phyloP scores from a whole-genome alignment of 148 eudicot genomes.

The Linanthus parryae region DNA sequence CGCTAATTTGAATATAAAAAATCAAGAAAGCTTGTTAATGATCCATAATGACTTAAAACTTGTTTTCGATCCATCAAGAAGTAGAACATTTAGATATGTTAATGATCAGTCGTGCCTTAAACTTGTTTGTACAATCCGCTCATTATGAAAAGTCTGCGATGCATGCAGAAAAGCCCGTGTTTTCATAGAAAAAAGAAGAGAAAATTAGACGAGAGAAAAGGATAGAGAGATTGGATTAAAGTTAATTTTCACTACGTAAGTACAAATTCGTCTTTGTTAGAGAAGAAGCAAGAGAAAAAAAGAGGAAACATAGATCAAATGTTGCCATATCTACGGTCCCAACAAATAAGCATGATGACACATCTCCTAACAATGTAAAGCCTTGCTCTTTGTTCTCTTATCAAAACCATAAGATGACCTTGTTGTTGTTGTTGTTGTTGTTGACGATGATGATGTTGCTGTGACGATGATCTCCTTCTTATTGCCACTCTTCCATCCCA shows the following conservation, averaged over 20 bases:
- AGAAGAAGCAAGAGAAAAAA: background rate
- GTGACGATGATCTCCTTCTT: background rate
- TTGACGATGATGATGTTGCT: too few relatives aligned
- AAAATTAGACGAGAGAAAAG: too few relatives aligned
- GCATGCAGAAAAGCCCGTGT: background rate
- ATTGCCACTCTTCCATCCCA: background rate
- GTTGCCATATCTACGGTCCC: background rate
- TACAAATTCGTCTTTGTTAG: background rate
- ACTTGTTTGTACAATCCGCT: background rate
- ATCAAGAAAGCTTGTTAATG: too few relatives aligned
- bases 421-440: too few relatives aligned
- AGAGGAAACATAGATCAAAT: background rate
- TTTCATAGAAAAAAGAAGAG: background rate
- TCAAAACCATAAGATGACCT: slow-evolving; percentile 1
- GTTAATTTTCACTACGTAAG: too few relatives aligned
- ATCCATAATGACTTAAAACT: too few relatives aligned
- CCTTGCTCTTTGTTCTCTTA: slow-evolving; percentile 16
- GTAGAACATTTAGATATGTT: too few relatives aligned
- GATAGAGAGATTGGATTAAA: too few relatives aligned
- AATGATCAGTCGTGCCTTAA: too few relatives aligned
- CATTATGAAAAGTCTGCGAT: background rate
- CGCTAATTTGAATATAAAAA: too few relatives aligned
- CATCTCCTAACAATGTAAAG: slow-evolving; percentile 23
- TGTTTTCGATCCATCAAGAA: too few relatives aligned
- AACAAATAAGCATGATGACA: slow-evolving; percentile 15